Conservation (phyloP, 805 yeast genomes). For the Starmerella sirachaensis region DNA sequence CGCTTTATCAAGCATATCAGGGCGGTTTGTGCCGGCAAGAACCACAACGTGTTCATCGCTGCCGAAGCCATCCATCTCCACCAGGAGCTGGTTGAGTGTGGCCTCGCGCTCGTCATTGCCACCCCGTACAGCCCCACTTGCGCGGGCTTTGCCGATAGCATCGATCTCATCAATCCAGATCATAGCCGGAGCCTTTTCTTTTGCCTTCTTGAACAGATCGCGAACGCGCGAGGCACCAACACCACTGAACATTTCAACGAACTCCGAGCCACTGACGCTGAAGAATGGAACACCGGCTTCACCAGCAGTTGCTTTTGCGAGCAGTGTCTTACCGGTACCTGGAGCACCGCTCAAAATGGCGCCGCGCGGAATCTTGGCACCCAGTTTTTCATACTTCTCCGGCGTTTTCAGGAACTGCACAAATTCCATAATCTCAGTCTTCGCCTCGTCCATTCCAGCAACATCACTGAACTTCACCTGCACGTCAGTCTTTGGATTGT, state of each 20-base stretch:
- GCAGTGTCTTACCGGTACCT: conserved; percentile 88
- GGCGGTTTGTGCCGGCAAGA: conserved; percentile 87
- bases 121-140: conserved; percentile 44
- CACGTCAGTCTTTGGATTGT: conserved; percentile 73
- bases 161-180: conserved; percentile 91
- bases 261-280: conserved; percentile 86
- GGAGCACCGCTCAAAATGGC: conserved; percentile 93
- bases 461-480: conserved; percentile 77
- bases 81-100: conserved; percentile 80
- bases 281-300: conserved; percentile 91
- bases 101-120: conserved; percentile 89
- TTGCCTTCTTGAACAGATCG: conserved; percentile 78
- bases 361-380: conserved; percentile 93
- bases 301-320: conserved; percentile 94
- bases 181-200: conserved; percentile 81
- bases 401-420: conserved; percentile 83
- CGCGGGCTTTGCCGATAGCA: conserved; percentile 82
- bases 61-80: conserved; percentile 92
- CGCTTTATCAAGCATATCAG: conserved; percentile 83
- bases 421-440: conserved; percentile 91
- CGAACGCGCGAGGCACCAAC: conserved; percentile 94
- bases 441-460: conserved; percentile 91
- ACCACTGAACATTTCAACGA: conserved; percentile 95
- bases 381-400: conserved; percentile 67
- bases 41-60: conserved; percentile 86